Base-by-base conservation (phyloP, 1,139 yeast genomes). In the Blastobotrys malaysiensis region DNA sequence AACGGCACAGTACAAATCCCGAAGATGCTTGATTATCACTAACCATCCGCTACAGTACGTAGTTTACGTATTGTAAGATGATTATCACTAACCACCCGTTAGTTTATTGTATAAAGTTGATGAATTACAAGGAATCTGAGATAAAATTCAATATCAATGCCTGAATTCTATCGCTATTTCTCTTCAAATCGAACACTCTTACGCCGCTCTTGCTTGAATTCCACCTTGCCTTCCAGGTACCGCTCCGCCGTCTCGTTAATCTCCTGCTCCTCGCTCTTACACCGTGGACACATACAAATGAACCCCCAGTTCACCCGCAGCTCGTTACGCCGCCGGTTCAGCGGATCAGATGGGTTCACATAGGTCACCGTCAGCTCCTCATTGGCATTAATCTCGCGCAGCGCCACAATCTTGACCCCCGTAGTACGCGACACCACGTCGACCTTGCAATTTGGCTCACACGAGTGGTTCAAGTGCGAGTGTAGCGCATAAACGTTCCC, bases 271-370 rank as follows among this genome's bases (percentile, higher is more conserved):
- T 86, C 95, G 5, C 71, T 72, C 62, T 79, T 78, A 69, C 96
- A 88, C 58, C 85, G 80, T 9, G 68, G 61, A 67, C 96, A 88
- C 22, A 68, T 71, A 68, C 96, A 88, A n/a, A 78, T 64, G 67
- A 88, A 88, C 4, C 96, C 96, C 89, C 90, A 88, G 63, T 86
- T 84, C n/a, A 83, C 82, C 55, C 91, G 73, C 51, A 88, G 72
- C 59, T 80, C 84, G 58, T 87, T 71, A 63, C 82, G 84, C 61
- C 96, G 79, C 59, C 83, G 82, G 48, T 77, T 79, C 6, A 84
- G 80, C 2, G 82, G 80, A 63, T 81, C 83, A 9, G 74, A 69
- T 1, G 91, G 88, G 61, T 86, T 82, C 1, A 88, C 88, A 63
- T 88, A 88, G 1, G 86, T 77, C 1, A 88, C 82, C 0, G 81